Evolutionary conservation across 805 yeast species (phyloP).

Genomic region (Torulaspora delbrueckii): DNA sequence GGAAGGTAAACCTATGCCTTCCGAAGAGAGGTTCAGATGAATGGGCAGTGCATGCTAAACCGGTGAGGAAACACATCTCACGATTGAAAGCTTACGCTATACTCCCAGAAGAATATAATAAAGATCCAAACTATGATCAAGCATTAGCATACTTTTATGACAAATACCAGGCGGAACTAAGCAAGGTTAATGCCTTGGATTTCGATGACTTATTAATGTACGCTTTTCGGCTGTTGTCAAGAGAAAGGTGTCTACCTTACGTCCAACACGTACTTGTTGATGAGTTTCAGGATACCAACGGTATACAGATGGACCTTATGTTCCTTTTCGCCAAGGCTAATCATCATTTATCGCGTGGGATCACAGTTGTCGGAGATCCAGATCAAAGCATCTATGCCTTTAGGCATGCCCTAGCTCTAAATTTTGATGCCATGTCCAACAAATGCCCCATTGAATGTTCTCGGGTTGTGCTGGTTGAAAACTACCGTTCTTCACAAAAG

Average conservation of each 20-base stretch:
- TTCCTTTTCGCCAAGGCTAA: constrained; percentile 45
- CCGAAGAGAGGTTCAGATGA: constrained; percentile 26
- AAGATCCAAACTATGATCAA: constrained; percentile 26
- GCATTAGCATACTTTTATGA: constrained; percentile 42
- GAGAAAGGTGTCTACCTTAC: constrained; percentile 41
- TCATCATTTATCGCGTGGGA: constrained; percentile 42
- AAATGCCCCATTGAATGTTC: constrained; percentile 35
- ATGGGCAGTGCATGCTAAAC: constrained; percentile 41
- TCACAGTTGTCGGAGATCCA: constrained; percentile 93
- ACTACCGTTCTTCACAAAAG: constrained; percentile 73
- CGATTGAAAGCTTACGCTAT: constrained; percentile 51
- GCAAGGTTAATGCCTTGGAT: constrained; percentile 49
- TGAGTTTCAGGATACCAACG: constrained; percentile 91
- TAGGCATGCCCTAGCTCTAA: constrained; percentile 68
- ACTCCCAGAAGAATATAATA: constrained; percentile 39
- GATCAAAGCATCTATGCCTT: constrained; percentile 93
- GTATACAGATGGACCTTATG: constrained; percentile 67
- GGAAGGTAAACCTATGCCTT: constrained; percentile 29
- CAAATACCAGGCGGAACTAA: constrained; percentile 49
- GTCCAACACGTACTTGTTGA: constrained; percentile 78
- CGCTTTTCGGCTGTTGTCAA: constrained; percentile 46
- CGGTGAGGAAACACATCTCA: constrained; percentile 46
- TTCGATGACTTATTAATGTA: constrained; percentile 76
- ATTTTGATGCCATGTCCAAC: constrained; percentile 54
- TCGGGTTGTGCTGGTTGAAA: constrained; percentile 50